These are phyloP conservation scores for Naganishia cerealis DNA, from an alignment of 1,284 basidiomycete genomes.

Conservation along the genomic window DNA sequence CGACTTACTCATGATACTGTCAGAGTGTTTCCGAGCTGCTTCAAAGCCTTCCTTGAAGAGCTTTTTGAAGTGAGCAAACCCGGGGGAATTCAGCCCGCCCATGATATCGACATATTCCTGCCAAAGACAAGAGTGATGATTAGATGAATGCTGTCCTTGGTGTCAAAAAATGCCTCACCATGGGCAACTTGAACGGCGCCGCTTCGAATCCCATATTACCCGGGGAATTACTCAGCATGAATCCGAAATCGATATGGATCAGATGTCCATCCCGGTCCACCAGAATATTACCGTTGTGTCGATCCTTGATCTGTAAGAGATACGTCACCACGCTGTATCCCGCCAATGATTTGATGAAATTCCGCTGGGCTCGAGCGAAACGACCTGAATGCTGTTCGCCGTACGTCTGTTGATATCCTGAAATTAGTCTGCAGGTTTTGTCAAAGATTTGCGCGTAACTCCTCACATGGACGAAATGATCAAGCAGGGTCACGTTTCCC, in stretches of 20 bases:
- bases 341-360: constrained; percentile 92
- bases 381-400: constrained; percentile 83
- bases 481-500: constrained; percentile 79
- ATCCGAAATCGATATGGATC: constrained; percentile 91
- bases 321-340: constrained; percentile 94
- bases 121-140: neutral
- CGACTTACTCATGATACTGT: constrained; percentile 84
- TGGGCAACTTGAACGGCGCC: constrained; percentile 93
- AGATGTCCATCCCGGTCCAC: constrained; percentile 88
- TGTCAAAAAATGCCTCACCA: constrained; percentile 47
- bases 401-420: constrained; percentile 64
- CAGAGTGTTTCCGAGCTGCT: constrained; percentile 90
- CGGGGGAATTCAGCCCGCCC: constrained; percentile 75
- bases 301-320: constrained; percentile 95
- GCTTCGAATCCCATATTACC: constrained; percentile 95
- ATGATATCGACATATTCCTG: constrained; percentile 93
- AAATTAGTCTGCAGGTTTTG: neutral
- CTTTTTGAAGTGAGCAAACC: constrained; percentile 80
- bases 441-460: neutral
- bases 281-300: constrained; percentile 98
- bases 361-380: constrained; percentile 79
- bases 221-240: constrained; percentile 95
- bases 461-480: constrained; percentile 80
- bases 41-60: constrained; percentile 92
- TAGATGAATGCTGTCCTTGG: neutral